Evolutionary conservation across 495 filamentous ascomycete species (phyloP), one percentile per base, ranked within the genome.

Genomic region (Annulohypoxylon maeteangense): DNA sequence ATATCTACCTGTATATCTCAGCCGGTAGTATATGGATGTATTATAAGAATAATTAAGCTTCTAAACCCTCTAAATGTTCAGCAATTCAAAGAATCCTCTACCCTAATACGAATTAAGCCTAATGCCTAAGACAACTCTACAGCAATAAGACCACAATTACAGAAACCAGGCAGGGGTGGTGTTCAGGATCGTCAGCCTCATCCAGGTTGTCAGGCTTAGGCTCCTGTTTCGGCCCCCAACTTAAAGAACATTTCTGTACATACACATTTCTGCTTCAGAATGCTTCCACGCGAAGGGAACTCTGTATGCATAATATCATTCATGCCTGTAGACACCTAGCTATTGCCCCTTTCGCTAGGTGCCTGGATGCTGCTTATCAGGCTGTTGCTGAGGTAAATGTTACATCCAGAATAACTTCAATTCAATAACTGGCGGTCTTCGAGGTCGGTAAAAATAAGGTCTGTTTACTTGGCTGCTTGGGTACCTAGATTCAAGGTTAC

Each of bases 161-260:
- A 44, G 40, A 44, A 16, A 44, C 20, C 18, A 42, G 27, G 44
- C 60, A 70, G 62, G 68, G 68, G 56, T 57, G 22, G 4, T 31
- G 32, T 71, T 58, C 18, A 56, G 69, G 63, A 55, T 62, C 70
- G 42, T 73, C 70, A 73, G 70, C 70, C 70, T 68, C 70, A 73
- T 68, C 50, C 40, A 48, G 47, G 61, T 55, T 61, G 56, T 32
- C 48, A 73, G 61, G 70, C 65, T 72, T 22, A 18, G 23, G 54
- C 32, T 73, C 61, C 65, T 54, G 38, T 32, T 42, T 45, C 50
- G 61, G 65, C 64, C 65, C 65, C 65, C 64, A 62, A 62, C 50
- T 47, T 29, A 51, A 22, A 42, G 31, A 65, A 48, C 60, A 45
- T 31, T 68, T 68, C 59, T 65, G 63, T 56, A 64, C 54, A 58